Conservation (phyloP, 163 green algal species). For the Scenedesmus sp. region DNA sequence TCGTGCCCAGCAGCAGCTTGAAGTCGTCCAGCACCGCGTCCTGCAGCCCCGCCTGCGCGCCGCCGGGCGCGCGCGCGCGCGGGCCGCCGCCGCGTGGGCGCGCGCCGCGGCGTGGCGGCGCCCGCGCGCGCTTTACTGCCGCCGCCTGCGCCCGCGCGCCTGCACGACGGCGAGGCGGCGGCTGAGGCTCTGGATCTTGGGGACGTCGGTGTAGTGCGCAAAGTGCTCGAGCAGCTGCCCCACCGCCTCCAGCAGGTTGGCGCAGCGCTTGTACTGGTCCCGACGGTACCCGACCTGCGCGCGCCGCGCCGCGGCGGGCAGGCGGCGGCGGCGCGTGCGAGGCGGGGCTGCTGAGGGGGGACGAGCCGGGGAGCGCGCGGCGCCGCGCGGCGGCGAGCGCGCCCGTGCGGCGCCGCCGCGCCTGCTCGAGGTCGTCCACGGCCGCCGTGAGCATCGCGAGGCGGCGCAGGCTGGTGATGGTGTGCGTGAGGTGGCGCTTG, state of each 20-base stretch:
- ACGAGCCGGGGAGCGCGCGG: too few relatives aligned
- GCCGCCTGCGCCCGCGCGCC: neutral
- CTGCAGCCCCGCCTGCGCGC: slow-evolving; percentile 48
- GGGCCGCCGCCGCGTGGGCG: too few relatives aligned
- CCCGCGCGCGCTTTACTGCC: too few relatives aligned
- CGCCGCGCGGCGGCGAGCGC: too few relatives aligned
- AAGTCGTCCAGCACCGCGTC: slow-evolving; percentile 94
- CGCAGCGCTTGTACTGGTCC: slow-evolving; percentile 85
- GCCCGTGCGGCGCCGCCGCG: neutral
- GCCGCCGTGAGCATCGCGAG: slow-evolving; percentile 88
- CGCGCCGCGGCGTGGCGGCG: too few relatives aligned
- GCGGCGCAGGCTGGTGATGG: slow-evolving; percentile 92
- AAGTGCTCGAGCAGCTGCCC: slow-evolving; percentile 95
- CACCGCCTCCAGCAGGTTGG: slow-evolving; percentile 94
- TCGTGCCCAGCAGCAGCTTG: slow-evolving; percentile 74
- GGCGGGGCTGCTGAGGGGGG: too few relatives aligned
- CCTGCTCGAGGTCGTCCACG: slow-evolving; percentile 47
- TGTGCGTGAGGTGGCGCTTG: slow-evolving; percentile 95
- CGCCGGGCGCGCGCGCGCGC: too few relatives aligned
- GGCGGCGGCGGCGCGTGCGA: neutral
- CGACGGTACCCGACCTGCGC: slow-evolving; percentile 47
- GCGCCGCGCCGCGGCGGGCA: too few relatives aligned
- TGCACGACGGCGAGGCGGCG: slow-evolving; percentile 65
- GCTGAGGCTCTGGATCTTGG: slow-evolving; percentile 77
- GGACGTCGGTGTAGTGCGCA: slow-evolving; percentile 83